Conservation (phyloP, 1,284 basidiomycete species). For the Melanopsichium pennsylvanicum region DNA sequence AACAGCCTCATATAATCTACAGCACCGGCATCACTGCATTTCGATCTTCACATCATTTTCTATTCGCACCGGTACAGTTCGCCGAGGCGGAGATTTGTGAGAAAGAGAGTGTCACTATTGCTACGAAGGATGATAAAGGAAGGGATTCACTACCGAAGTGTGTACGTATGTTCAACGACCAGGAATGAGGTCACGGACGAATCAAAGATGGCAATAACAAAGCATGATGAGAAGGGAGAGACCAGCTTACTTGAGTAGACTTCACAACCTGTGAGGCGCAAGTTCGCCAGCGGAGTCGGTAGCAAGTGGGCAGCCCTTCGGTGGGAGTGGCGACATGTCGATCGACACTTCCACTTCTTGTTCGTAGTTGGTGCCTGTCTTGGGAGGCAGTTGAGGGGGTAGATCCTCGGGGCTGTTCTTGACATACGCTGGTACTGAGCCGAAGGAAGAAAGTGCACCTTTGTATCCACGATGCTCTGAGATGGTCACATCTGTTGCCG, state of each 20-base stretch:
- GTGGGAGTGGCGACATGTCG: conserved; percentile 10
- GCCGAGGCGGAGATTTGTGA: no score
- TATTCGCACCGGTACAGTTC: no score
- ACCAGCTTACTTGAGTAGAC: no score
- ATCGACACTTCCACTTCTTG: conserved; percentile 22
- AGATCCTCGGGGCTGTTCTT: conserved; percentile 3
- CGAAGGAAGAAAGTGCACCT: conserved; percentile 19
- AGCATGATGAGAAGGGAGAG: background rate
- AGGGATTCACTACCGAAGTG: no score
- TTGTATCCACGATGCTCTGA: conserved; percentile 2
- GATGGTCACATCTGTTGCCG: background rate
- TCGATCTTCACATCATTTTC: background rate
- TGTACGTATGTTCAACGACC: no score
- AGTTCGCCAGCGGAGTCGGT: no score
- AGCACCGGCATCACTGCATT: background rate
- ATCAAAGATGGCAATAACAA: background rate
- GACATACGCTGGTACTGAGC: conserved; percentile 16
- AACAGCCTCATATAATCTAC: conserved; percentile 1
- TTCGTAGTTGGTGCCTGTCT: conserved; percentile 1
- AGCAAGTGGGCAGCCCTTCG: no score
- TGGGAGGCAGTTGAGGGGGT: conserved; percentile 8
- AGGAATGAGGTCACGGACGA: background rate
- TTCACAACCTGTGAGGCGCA: no score
- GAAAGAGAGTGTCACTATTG: conserved; percentile 17
- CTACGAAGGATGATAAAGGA: background rate